Conservation (phyloP, 257 asterid genomes). For the Linaria vulgaris region DNA sequence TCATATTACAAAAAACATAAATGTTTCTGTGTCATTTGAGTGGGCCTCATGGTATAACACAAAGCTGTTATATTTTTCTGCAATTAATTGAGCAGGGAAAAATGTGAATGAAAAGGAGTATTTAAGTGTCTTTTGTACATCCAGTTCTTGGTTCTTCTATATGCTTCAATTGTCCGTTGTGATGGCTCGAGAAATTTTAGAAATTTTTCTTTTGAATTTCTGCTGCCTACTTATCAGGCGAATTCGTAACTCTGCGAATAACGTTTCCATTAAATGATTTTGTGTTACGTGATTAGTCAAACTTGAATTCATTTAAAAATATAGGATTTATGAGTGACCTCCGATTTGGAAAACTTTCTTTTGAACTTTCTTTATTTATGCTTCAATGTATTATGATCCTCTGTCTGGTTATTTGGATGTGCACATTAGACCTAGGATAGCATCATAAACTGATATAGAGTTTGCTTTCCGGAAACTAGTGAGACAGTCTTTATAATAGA, state of each 20-base stretch:
- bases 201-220: background rate
- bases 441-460: background rate
- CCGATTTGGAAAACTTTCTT: constrained; percentile 1
- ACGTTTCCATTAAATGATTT: background rate
- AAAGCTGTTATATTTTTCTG: constrained; percentile 1
- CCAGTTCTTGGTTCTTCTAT: constrained; percentile 4
- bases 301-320: background rate
- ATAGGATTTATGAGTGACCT: background rate
- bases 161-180: background rate
- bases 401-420: constrained; percentile 3
- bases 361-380: background rate
- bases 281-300: background rate
- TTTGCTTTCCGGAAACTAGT: constrained; percentile 13
- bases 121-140: background rate
- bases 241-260: background rate
- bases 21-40: constrained; percentile 19
- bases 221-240: background rate
- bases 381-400: constrained; percentile 2
- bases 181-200: background rate
- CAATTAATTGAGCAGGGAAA: constrained; percentile 11
- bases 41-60: constrained; percentile 7
- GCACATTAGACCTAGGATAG: background rate
- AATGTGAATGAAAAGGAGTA: constrained; percentile 7
- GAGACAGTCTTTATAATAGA: background rate
- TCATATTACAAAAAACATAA: constrained; percentile 10